Evolutionary conservation across 1,284 basidiomycete genomes (phyloP).

Genomic region (Microbotryum saponariae): DNA sequence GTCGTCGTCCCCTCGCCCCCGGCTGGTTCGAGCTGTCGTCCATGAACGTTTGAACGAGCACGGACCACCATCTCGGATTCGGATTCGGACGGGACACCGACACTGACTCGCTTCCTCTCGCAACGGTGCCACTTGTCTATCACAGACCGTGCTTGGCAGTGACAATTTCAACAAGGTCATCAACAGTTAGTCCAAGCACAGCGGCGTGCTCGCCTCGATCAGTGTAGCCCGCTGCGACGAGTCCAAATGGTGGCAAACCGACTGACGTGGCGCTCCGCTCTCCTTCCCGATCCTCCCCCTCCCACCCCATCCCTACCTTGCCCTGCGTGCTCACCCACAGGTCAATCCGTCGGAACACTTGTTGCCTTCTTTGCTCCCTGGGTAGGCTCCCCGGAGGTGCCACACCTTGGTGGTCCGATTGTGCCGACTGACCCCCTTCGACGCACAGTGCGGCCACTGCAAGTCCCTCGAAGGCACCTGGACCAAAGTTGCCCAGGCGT

Average conservation of each 20-base stretch:
- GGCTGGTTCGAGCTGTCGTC: background rate
- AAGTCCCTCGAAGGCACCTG: slow-evolving; percentile 61
- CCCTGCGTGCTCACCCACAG: background rate
- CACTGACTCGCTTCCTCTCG: too few species aligned
- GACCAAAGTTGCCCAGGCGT: slow-evolving; percentile 73
- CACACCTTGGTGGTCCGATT: background rate
- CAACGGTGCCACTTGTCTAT: slow-evolving; percentile 42
- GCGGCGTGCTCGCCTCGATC: background rate
- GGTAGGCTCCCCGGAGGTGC: slow-evolving; percentile 1
- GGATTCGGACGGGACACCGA: too few species aligned
- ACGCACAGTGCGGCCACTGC: slow-evolving; percentile 45
- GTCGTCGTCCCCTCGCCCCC: background rate
- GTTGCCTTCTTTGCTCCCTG: slow-evolving; percentile 37
- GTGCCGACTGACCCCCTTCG: background rate
- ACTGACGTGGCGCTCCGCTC: too few species aligned
- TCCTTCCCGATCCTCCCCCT: too few species aligned
- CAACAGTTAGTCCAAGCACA: slow-evolving; percentile 60
- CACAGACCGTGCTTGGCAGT: slow-evolving; percentile 57
- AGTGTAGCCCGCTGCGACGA: background rate
- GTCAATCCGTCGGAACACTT: slow-evolving; percentile 9
- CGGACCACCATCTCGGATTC: background rate
- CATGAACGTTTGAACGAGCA: too few species aligned
- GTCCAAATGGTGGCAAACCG: too few species aligned
- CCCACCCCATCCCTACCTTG: too few species aligned
- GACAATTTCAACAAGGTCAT: slow-evolving; percentile 63